These are phyloP conservation scores for Nannochloropsis salina DNA, from an alignment of 108 stramenopile species.

Conservation along the genomic window DNA sequence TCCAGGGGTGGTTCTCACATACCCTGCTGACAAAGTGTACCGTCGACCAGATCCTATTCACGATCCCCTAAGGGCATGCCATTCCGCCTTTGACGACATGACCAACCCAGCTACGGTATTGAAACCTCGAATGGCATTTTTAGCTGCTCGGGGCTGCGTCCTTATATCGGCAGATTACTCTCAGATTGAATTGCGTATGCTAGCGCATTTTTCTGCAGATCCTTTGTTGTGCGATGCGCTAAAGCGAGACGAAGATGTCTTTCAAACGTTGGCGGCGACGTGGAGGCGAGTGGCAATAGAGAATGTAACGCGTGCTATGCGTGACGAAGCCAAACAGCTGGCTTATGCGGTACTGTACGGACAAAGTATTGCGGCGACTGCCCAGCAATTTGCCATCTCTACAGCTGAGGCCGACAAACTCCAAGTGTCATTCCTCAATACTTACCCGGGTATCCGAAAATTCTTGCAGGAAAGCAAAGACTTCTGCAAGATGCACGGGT, in stretches of 20 bases:
- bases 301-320: slow-evolving; percentile 35
- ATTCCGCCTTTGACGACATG: slow-evolving; percentile 25
- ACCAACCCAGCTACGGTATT: slow-evolving; percentile 24
- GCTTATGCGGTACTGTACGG: slow-evolving; percentile 54
- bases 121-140: slow-evolving; percentile 30
- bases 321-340: slow-evolving; percentile 43
- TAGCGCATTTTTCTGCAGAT: slow-evolving; percentile 53
- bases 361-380: slow-evolving; percentile 37
- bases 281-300: slow-evolving; percentile 32
- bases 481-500: slow-evolving; percentile 31
- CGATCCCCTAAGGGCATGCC: not conserved
- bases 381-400: slow-evolving; percentile 45
- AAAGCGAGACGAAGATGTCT: slow-evolving; percentile 42
- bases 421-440: slow-evolving; percentile 28
- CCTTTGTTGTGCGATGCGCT: slow-evolving; percentile 38
- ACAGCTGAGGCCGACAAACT: slow-evolving; percentile 41
- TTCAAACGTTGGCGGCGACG: slow-evolving; percentile 33
- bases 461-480: slow-evolving; percentile 46
- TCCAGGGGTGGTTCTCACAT: slow-evolving; percentile 30
- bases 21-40: slow-evolving; percentile 44
- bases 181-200: slow-evolving; percentile 52
- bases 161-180: slow-evolving; percentile 53
- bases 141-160: slow-evolving; percentile 37
- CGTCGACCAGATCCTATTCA: not conserved
- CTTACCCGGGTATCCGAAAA: slow-evolving; percentile 37